phyloP scores from a whole-genome alignment of 2,329 filamentous ascomycete species.

The Aspergillus sp. region DNA sequence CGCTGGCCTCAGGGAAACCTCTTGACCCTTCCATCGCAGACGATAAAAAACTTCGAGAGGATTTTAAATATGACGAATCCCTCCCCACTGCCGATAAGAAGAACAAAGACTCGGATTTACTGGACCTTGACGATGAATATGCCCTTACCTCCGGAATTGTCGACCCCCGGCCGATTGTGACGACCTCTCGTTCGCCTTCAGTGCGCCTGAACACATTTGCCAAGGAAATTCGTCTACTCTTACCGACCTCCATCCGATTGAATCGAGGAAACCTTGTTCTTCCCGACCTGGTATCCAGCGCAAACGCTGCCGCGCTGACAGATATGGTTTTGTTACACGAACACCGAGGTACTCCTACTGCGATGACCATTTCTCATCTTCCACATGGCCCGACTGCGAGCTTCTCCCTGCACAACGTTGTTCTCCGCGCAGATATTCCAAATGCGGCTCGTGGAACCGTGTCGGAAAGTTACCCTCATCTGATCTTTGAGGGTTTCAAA shows the following conservation, averaged over 20 bases:
- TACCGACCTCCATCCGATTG: slow-evolving; percentile 81
- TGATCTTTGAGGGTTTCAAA: slow-evolving; percentile 93
- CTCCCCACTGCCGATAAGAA: slow-evolving; percentile 52
- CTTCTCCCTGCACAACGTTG: slow-evolving; percentile 88
- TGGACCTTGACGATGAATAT: slow-evolving; percentile 87
- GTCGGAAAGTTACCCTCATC: slow-evolving; percentile 86
- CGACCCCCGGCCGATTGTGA: slow-evolving; percentile 84
- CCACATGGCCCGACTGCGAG: slow-evolving; percentile 85
- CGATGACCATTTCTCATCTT: slow-evolving; percentile 80
- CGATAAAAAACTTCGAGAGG: slow-evolving; percentile 77
- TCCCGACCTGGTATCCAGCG: slow-evolving; percentile 78
- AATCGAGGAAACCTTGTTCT: slow-evolving; percentile 91
- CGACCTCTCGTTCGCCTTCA: slow-evolving; percentile 84
- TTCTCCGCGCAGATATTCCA: slow-evolving; percentile 88
- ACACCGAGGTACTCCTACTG: slow-evolving; percentile 87
- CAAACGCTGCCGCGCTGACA: slow-evolving; percentile 73
- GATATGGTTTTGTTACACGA: slow-evolving; percentile 89
- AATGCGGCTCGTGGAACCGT: slow-evolving; percentile 83
- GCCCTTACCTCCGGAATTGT: slow-evolving; percentile 84
- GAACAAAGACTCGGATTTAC: slow-evolving; percentile 82
- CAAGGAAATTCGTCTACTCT: slow-evolving; percentile 81
- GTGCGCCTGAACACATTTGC: slow-evolving; percentile 83
- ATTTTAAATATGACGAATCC: slow-evolving; percentile 93
- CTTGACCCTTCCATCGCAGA: slow-evolving; percentile 79
- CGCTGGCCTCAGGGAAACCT: slow-evolving; percentile 84